Conservation (phyloP, 371 early-diverging fungal genomes). For the Mortierella sp. region DNA sequence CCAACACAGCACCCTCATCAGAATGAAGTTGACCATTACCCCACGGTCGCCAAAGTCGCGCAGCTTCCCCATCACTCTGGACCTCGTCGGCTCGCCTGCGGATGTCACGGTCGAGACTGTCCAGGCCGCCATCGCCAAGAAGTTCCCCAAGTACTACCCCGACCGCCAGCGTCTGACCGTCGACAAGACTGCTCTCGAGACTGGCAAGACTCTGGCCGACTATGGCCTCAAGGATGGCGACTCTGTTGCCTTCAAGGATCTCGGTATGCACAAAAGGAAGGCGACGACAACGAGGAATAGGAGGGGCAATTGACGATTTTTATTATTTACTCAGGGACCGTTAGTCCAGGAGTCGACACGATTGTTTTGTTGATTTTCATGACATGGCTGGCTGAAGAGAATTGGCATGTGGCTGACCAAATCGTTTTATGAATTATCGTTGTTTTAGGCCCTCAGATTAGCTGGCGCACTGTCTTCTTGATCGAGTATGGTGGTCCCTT, state of each 20-base stretch:
- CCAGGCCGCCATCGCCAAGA: conserved; percentile 68
- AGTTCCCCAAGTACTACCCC: conserved; percentile 74
- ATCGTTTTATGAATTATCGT: not conserved
- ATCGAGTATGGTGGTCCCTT: conserved; percentile 96
- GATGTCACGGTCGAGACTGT: conserved; percentile 75
- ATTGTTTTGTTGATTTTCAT: conserved; percentile 1
- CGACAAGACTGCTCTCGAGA: conserved; percentile 62
- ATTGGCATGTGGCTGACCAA: conserved; percentile 3
- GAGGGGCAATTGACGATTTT: not conserved
- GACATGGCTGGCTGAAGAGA: not conserved
- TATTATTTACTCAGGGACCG: not conserved
- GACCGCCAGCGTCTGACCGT: conserved; percentile 87
- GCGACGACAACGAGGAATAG: not conserved
- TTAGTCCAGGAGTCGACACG: not conserved
- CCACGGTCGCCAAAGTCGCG: conserved; percentile 58
- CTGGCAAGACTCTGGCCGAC: conserved; percentile 69
- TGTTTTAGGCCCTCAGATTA: conserved; percentile 87
- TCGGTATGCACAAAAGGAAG: conserved; percentile 67
- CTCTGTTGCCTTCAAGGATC: conserved; percentile 86
- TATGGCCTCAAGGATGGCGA: conserved; percentile 75
- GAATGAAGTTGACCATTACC: conserved; percentile 56
- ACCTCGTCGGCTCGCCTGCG: conserved; percentile 64
- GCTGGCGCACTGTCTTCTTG: conserved; percentile 96
- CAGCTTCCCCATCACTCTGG: conserved; percentile 74
- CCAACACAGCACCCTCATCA: conserved; percentile 24